Base-by-base conservation (phyloP, 169 alveolate species). In the Perkinsus olseni region DNA sequence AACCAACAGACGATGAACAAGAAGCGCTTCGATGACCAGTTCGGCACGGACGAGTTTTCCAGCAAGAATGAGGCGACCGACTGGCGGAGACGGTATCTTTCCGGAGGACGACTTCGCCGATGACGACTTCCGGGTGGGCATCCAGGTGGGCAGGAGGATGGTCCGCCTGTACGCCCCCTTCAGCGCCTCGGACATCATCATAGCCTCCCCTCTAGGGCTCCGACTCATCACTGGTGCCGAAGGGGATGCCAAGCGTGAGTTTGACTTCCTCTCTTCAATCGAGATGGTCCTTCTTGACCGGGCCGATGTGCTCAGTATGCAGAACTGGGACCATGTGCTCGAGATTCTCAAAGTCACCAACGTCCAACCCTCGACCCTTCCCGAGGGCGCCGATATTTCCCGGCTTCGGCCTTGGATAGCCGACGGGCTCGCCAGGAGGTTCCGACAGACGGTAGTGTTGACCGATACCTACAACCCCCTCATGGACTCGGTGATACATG, bases 161-260 rank as follows among this genome's bases (percentile, higher is more conserved):
- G 74, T 97, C 50, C 94, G 94, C 38, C 93, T 97, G 45, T 97
- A 95, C 92, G 93, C 98, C 45, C 97, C 99, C 38, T 97, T 97
- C 91, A 95, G 94, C 93, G 95, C 95, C 38, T 95, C 98, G 91
- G 99, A 97, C 92, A 94, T 97, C 39, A 95, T 97, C 91, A 94
- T 97, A 50, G 97, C 98, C 21, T 97, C 99, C 4, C 99, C 99
- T 0, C 94, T 97, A 92, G 99, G 99, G 0, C 92, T 97, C 50
- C 96, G 97, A 45, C 91, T 94, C 48, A 92, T 94, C 39, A 95
- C 95, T 38, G 96, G 97, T 74, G 96, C 92, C 51, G 92, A 91
- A 90, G 95, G 93, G 39, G 50, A 92, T 38, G 37, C 91, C 91
- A 74, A 74, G 37, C 28, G 91, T 3, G 97, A 95, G 38, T 96